phyloP scores from a whole-genome alignment of 202 grass and related monocot species.

The Zizania palustris region DNA sequence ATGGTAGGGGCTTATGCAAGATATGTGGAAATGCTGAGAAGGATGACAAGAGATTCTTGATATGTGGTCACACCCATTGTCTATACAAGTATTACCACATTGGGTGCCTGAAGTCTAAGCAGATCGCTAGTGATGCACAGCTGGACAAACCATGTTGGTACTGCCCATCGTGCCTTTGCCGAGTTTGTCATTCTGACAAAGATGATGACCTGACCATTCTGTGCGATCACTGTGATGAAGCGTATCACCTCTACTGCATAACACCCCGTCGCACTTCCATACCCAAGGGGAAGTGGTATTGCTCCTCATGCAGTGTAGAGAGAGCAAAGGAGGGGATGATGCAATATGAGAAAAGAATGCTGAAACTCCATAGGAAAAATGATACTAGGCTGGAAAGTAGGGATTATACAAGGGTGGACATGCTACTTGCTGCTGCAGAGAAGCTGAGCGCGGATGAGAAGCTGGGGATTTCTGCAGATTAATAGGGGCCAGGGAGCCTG shows the following conservation, averaged over 20 bases:
- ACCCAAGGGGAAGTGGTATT: conserved; percentile 66
- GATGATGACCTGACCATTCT: conserved; percentile 72
- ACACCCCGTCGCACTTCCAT: conserved; percentile 51
- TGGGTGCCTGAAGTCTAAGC: conserved; percentile 60
- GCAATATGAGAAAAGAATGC: conserved; percentile 52
- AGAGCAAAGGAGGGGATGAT: conserved; percentile 62
- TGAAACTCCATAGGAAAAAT: conserved; percentile 58
- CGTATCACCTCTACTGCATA: conserved; percentile 84
- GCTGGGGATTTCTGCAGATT: conserved; percentile 17
- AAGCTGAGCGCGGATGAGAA: conserved; percentile 49
- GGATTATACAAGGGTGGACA: conserved; percentile 50
- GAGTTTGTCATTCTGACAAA: conserved; percentile 68
- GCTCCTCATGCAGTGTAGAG: conserved; percentile 51
- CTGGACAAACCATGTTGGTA: conserved; percentile 64
- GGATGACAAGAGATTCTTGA: conserved; percentile 64
- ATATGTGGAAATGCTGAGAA: conserved; percentile 70
- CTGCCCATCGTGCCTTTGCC: conserved; percentile 83
- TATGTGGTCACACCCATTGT: conserved; percentile 62
- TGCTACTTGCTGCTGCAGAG: conserved; percentile 66
- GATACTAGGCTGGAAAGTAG: conserved; percentile 36
- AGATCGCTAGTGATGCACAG: conserved; percentile 59
- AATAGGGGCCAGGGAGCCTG: not conserved
- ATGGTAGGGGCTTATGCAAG: conserved; percentile 55
- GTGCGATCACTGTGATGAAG: conserved; percentile 75
- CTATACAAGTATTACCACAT: conserved; percentile 80